phyloP scores from a whole-genome alignment of 306 rosid genomes.

The Cucurbita maxima region DNA sequence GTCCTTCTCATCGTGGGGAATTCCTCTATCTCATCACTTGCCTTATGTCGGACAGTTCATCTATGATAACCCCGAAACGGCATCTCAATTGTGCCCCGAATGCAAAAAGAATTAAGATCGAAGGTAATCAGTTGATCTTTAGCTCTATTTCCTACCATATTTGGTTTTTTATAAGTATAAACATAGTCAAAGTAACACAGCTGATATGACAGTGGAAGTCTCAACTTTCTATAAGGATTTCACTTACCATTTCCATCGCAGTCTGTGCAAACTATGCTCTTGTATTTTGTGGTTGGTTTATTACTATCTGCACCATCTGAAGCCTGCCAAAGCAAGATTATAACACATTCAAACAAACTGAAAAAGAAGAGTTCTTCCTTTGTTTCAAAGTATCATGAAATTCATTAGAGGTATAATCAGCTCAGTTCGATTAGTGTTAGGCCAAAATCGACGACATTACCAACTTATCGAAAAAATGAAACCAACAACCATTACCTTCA shows the following conservation, averaged over 20 bases:
- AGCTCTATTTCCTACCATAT: neutral
- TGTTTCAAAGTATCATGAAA: neutral
- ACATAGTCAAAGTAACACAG: neutral
- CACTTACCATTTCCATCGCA: constrained; percentile 90
- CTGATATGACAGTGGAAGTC: neutral
- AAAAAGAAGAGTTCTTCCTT: neutral
- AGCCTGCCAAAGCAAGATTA: constrained; percentile 46
- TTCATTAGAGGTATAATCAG: neutral
- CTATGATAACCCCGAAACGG: too few relatives aligned
- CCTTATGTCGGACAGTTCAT: too few relatives aligned
- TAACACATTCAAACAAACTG: neutral
- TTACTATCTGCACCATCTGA: constrained; percentile 18
- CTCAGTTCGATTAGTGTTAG: neutral
- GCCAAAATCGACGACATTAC: neutral
- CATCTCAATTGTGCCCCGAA: too few relatives aligned
- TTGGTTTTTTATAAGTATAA: neutral
- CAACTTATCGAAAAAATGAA: neutral
- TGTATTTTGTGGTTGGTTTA: constrained; percentile 21
- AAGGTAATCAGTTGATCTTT: neutral
- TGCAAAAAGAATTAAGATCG: too few relatives aligned
- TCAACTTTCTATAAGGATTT: neutral
- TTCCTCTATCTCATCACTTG: too few relatives aligned
- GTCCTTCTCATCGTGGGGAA: too few relatives aligned
- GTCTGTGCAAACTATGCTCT: constrained; percentile 47
- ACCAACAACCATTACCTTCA: neutral